These are phyloP conservation scores for Mycena galopus DNA, from an alignment of 768 basidiomycete genomes.

Conservation along the genomic window DNA sequence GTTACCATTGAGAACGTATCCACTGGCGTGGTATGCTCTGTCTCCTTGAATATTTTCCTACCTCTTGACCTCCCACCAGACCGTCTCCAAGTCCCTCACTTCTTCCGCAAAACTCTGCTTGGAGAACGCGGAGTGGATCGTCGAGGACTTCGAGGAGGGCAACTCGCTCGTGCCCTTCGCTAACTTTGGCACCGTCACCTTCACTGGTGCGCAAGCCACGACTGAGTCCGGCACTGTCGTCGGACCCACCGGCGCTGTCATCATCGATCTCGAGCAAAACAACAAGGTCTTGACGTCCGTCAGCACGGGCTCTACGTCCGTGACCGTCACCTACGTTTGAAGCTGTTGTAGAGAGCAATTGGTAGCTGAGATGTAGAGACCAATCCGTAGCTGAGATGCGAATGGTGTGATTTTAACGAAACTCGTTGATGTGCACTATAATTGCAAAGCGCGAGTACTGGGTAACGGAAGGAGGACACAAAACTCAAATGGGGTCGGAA, in stretches of 20 bases:
- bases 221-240: conserved; percentile 40
- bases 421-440: too few relatives aligned
- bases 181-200: conserved; percentile 54
- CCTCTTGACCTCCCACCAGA: conserved; percentile 2
- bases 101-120: conserved; percentile 35
- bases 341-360: background rate
- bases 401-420: too few relatives aligned
- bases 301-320: conserved; percentile 22
- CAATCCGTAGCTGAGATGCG: too few relatives aligned
- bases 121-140: conserved; percentile 53
- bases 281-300: conserved; percentile 46
- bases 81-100: conserved; percentile 45
- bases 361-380: too few relatives aligned
- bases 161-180: conserved; percentile 51
- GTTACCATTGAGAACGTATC: conserved; percentile 44
- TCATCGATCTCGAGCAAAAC: conserved; percentile 54
- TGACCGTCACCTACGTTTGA: conserved; percentile 24
- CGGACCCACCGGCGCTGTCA: conserved; percentile 43
- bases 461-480: too few relatives aligned
- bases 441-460: too few relatives aligned
- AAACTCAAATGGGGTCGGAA: too few relatives aligned
- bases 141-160: conserved; percentile 49
- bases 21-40: conserved; percentile 33
- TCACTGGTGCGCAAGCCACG: conserved; percentile 48
- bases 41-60: background rate